phyloP scores from a whole-genome alignment of 129 eudicot species.

The Arctium minus region DNA sequence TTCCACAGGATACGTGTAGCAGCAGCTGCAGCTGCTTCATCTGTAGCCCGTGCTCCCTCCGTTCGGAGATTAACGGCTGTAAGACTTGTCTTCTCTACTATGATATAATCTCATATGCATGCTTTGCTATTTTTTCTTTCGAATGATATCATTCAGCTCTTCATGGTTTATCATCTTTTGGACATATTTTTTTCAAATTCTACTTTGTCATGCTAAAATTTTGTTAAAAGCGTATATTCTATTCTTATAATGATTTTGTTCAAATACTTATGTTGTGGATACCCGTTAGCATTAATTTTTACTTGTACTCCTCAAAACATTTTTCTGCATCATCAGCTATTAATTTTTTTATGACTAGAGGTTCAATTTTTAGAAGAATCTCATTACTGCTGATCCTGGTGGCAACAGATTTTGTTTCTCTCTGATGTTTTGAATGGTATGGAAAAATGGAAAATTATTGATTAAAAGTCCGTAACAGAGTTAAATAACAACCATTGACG shows the following conservation, averaged over 20 bases:
- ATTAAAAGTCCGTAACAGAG: not conserved
- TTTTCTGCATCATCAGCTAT: not conserved
- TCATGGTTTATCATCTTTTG: not conserved
- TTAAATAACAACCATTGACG: not conserved
- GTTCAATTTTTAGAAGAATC: not conserved
- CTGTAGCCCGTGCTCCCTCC: constrained; percentile 92
- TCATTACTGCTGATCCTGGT: not conserved
- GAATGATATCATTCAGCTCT: not conserved
- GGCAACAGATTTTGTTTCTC: not conserved
- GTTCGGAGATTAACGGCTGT: constrained; percentile 71
- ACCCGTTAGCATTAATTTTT: not conserved
- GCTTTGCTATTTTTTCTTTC: not conserved
- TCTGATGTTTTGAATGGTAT: not conserved
- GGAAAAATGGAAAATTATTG: not conserved
- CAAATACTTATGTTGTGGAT: not conserved
- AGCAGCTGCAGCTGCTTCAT: constrained; percentile 97
- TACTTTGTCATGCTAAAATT: not conserved
- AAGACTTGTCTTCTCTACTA: constrained; percentile 25
- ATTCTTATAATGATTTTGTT: not conserved
- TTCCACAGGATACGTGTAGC: constrained; percentile 86
- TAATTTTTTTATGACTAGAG: not conserved
- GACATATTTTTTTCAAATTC: not conserved
- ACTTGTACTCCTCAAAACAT: not conserved
- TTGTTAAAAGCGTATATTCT: not conserved
- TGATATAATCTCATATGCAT: constrained; percentile 12